phyloP scores from a whole-genome alignment of 106 monocot genomes.

The Dendrobium nobile region DNA sequence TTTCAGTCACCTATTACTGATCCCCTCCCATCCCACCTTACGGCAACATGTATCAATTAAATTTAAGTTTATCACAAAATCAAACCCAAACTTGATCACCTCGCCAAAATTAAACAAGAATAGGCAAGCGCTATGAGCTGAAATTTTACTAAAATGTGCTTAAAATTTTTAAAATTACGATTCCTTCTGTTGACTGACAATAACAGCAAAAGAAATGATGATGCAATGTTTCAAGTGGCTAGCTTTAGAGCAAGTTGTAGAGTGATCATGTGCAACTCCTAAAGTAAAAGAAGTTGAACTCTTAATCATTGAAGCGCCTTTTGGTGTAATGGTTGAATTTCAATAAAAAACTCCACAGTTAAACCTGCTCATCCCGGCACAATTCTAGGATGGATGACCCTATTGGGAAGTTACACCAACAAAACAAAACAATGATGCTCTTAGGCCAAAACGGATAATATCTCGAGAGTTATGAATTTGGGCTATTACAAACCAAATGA shows the following conservation, averaged over 20 bases:
- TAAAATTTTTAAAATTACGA: background rate
- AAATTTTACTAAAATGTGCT: background rate
- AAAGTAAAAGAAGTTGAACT: too few relatives aligned
- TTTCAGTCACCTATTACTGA: background rate
- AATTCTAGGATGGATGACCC: too few relatives aligned
- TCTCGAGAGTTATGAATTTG: too few relatives aligned
- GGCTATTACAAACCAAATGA: too few relatives aligned
- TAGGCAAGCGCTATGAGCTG: background rate
- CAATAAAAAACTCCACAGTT: too few relatives aligned
- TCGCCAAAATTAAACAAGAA: background rate
- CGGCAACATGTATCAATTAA: background rate
- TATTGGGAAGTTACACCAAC: too few relatives aligned
- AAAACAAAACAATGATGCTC: too few relatives aligned
- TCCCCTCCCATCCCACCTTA: background rate
- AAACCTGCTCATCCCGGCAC: too few relatives aligned
- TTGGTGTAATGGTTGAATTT: too few relatives aligned
- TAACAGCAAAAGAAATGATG: background rate
- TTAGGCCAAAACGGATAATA: too few relatives aligned
- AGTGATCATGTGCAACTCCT: too few relatives aligned
- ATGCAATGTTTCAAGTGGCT: background rate
- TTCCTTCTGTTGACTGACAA: background rate
- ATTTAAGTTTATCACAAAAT: conserved; percentile 1
- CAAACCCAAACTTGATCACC: background rate
- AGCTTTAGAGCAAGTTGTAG: background rate
- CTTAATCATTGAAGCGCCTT: too few relatives aligned